Percentiles rank a stretch among this genome's conserved stretches.
Conservation (phyloP, 805 yeast species). For the Metschnikowia gelsemii region DNA sequence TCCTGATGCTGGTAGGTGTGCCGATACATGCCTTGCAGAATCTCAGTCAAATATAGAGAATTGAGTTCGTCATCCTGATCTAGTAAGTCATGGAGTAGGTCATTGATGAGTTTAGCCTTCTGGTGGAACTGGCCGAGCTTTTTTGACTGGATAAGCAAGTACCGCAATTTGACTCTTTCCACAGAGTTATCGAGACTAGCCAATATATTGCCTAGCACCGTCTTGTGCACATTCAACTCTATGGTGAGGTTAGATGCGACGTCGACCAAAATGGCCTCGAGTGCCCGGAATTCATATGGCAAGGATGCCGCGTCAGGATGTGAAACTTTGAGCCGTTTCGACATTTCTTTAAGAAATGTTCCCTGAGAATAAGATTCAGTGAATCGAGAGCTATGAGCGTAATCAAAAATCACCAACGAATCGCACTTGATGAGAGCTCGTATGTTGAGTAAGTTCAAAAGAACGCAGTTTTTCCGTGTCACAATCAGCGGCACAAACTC, state of each 20-base stretch:
- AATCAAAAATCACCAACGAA: slow-evolving; percentile 49
- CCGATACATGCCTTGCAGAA: slow-evolving; percentile 42
- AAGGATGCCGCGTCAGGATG: slow-evolving; percentile 34
- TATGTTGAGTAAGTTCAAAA: slow-evolving; percentile 49
- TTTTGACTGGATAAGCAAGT: slow-evolving; percentile 79
- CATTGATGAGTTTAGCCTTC: slow-evolving; percentile 77
- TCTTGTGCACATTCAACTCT: slow-evolving; percentile 83
- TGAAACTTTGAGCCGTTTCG: slow-evolving; percentile 34
- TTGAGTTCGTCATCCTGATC: slow-evolving; percentile 88
- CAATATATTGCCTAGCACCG: slow-evolving; percentile 70
- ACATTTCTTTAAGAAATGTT: slow-evolving; percentile 44
- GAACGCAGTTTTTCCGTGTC: slow-evolving; percentile 46
- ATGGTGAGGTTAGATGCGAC: slow-evolving; percentile 76
- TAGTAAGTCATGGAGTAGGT: slow-evolving; percentile 77
- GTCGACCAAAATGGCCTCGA: slow-evolving; percentile 81
- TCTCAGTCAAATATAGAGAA: slow-evolving; percentile 75
- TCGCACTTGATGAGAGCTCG: slow-evolving; percentile 54
- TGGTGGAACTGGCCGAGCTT: slow-evolving; percentile 80
- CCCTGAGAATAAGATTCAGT: slow-evolving; percentile 46
- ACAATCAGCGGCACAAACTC: slow-evolving; percentile 60
- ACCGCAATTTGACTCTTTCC: slow-evolving; percentile 74
- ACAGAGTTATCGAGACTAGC: slow-evolving; percentile 78
- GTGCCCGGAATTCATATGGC: slow-evolving; percentile 87
- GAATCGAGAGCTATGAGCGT: slow-evolving; percentile 23
- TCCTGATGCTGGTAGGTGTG: slow-evolving; percentile 72